Conservation (phyloP, 768 basidiomycete genomes). For the Mycena floridula region DNA sequence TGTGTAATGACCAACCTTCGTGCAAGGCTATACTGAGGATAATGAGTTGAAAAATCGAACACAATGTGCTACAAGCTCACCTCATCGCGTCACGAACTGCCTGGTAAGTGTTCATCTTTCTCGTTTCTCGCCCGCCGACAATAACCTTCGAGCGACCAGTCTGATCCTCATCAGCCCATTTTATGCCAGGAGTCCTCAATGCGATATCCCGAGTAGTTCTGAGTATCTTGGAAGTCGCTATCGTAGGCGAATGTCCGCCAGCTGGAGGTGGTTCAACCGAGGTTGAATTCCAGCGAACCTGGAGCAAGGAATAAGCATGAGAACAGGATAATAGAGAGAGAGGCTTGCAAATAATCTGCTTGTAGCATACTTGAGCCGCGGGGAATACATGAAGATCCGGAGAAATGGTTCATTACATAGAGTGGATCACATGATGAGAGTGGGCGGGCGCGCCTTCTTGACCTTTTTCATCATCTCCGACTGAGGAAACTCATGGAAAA, state of each 20-base stretch:
- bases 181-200: constrained; percentile 64
- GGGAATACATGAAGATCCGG: too few relatives aligned
- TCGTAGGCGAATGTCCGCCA: constrained; percentile 70
- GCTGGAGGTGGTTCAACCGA: constrained; percentile 62
- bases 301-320: too few relatives aligned
- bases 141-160: constrained; percentile 35
- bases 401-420: too few relatives aligned
- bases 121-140: constrained; percentile 75
- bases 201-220: constrained; percentile 61
- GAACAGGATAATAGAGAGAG: too few relatives aligned
- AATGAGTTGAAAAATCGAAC: constrained; percentile 1
- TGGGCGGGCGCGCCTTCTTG: too few relatives aligned
- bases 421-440: too few relatives aligned
- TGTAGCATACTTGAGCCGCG: too few relatives aligned
- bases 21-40: constrained; percentile 65
- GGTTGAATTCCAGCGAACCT: constrained; percentile 52
- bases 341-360: too few relatives aligned
- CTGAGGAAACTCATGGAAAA: too few relatives aligned
- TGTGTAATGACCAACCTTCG: too few relatives aligned
- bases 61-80: constrained; percentile 26
- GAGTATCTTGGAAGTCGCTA: constrained; percentile 64
- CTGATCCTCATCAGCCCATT: constrained; percentile 62
- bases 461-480: too few relatives aligned
- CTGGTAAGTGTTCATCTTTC: constrained; percentile 95
- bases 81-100: constrained; percentile 88